Base-by-base conservation (phyloP, 345 rosid species). In the Cardamine chenopodiifolia region DNA sequence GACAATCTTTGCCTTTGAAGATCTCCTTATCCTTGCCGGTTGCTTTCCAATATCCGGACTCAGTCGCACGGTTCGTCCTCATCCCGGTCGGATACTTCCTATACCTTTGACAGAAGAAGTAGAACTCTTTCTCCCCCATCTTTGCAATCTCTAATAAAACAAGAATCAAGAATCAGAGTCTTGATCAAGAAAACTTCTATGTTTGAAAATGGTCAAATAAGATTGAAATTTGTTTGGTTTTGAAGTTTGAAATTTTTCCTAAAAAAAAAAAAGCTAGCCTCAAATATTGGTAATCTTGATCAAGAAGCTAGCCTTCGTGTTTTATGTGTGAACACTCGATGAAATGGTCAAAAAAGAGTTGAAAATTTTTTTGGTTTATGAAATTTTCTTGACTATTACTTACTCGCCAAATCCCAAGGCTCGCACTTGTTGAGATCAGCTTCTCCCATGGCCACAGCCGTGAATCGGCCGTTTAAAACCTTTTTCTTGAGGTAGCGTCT, bases 21-120 rank as follows among this genome's bases (percentile, higher is more conserved):
- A 95, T 92, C 86, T 92, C 97, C 42, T 86, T 95, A 12, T 95
- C 99, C 73, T 95, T 95, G 0, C 99, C 99, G 1, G 99, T 95
- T 0, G 99, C 99, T 83, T 95, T 95, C 99, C 99, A 95, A 58
- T 95, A 92, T 0, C 99, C 99, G 7, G 97, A 81, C 26, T 82
- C 90, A 3, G 99, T 95, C 4, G 99, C 99, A 40, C 99, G 88
- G 72, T 95, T 95, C 2, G 99, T 95, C 78, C 99, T 86, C 89
- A 85, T 89, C 31, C 99, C 99, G 0, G 98, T 95, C 31, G 99
- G 98, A 34, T 95, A 95, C 68, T 95, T 95, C 78, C 90, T 74
- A 52, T 95, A 98, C 77, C 89, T 90, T 69, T 90, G 92, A 77
- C 96, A 95, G 65, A 92, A 95, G 83, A 95, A 95, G 83, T 92